Conservation (phyloP, 1,284 basidiomycete species). For the Puccinia horiana region DNA sequence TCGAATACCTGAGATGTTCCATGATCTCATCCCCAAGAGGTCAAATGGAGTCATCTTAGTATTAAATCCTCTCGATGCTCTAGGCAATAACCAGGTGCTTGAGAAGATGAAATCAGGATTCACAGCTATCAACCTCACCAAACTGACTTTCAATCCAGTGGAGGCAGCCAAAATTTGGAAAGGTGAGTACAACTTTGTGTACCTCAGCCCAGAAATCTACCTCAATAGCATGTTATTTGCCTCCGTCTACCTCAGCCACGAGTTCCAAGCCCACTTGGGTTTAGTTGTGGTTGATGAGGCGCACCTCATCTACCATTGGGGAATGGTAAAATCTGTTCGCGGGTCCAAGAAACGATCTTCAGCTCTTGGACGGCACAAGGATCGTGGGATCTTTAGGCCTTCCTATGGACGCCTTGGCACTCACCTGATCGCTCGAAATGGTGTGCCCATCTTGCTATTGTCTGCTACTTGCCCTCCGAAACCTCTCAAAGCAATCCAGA, state of each 20-base stretch:
- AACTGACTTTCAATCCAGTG: neutral
- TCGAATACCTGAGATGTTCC: neutral
- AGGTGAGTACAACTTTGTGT: neutral
- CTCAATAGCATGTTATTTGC: neutral
- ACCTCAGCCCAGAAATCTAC: neutral
- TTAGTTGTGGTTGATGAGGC: slow-evolving; percentile 1
- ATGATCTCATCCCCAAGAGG: neutral
- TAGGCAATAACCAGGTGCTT: neutral
- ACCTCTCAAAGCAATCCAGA: neutral
- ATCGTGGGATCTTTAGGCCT: slow-evolving; percentile 17
- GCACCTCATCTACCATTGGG: neutral
- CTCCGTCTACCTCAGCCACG: neutral
- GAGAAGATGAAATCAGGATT: neutral
- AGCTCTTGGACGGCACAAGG: neutral
- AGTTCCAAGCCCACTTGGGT: neutral
- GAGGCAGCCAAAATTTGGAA: neutral
- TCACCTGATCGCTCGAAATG: neutral
- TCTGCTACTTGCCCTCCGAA: slow-evolving; percentile 6
- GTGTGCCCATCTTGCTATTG: neutral
- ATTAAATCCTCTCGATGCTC: neutral
- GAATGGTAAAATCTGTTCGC: neutral
- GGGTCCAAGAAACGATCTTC: neutral
- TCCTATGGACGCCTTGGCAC: neutral
- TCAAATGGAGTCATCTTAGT: neutral
- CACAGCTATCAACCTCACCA: slow-evolving; percentile 9